These are phyloP conservation scores for Cephaloascus albidus DNA, from an alignment of 805 yeast genomes.

Conservation along the genomic window DNA sequence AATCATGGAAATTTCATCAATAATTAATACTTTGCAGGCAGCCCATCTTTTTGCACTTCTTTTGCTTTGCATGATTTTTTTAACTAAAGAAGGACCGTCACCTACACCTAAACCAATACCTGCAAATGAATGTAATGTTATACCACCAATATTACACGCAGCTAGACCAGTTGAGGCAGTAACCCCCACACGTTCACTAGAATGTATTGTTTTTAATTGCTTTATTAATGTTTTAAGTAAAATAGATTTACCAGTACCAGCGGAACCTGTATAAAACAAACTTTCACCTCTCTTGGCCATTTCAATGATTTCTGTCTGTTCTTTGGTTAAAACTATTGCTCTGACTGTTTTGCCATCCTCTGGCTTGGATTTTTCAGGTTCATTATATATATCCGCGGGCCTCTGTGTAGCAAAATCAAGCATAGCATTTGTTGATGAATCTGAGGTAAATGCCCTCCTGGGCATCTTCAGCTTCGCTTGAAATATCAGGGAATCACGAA, in stretches of 20 bases:
- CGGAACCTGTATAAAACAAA: constrained; percentile 92
- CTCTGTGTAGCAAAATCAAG: background rate
- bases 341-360: constrained; percentile 11
- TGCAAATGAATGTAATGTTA: constrained; percentile 66
- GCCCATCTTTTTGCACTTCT: constrained; percentile 48
- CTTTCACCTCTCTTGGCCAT: constrained; percentile 57
- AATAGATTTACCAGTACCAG: constrained; percentile 97
- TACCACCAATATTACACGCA: constrained; percentile 75
- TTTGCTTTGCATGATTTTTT: constrained; percentile 43
- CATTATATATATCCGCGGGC: background rate
- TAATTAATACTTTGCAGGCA: constrained; percentile 45
- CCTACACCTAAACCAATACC: constrained; percentile 72
- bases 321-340: constrained; percentile 32
- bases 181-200: constrained; percentile 49
- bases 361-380: background rate
- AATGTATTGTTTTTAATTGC: constrained; percentile 34
- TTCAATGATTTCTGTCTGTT: constrained; percentile 58
- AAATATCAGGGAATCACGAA: too few relatives aligned
- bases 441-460: background rate
- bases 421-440: background rate
- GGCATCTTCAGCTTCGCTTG: too few relatives aligned
- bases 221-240: constrained; percentile 59
- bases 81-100: constrained; percentile 31
- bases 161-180: constrained; percentile 85
- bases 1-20: constrained; percentile 79